Conservation (phyloP, 257 asterid species). For the Solanum appendiculatum region DNA sequence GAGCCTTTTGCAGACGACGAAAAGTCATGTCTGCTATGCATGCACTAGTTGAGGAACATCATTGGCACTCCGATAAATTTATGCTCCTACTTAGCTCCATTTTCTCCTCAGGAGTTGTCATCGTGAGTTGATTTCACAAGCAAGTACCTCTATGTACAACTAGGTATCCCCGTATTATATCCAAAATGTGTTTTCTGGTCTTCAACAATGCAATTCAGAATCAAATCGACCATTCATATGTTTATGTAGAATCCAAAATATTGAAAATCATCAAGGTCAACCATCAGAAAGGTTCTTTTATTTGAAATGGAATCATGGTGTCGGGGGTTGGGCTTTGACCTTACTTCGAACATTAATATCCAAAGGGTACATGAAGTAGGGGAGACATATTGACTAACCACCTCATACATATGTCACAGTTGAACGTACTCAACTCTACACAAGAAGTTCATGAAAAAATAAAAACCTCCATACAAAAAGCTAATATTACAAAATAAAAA, state of each 20-base stretch:
- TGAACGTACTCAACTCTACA: neutral
- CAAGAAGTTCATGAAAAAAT: neutral
- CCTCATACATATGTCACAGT: neutral
- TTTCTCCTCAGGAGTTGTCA: neutral
- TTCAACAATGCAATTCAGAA: neutral
- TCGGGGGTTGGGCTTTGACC: neutral
- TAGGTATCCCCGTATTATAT: neutral
- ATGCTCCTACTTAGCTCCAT: neutral
- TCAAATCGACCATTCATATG: neutral
- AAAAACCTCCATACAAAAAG: neutral
- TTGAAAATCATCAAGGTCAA: neutral
- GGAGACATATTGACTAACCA: neutral
- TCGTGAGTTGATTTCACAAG: neutral
- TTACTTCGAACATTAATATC: neutral
- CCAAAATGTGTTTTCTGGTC: neutral
- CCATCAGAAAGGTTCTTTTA: neutral
- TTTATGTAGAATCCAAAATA: neutral
- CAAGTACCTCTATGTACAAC: neutral
- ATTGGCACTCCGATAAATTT: neutral
- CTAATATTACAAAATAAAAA: neutral
- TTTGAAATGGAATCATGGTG: neutral
- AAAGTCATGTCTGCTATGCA: neutral
- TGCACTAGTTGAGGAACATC: neutral
- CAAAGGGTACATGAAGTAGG: neutral
- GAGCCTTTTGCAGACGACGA: neutral